Percentiles rank a stretch among this genome's conserved stretches.
Conservation (phyloP, 2,329 filamentous ascomycete genomes). For the Atkinsonella texensis region DNA sequence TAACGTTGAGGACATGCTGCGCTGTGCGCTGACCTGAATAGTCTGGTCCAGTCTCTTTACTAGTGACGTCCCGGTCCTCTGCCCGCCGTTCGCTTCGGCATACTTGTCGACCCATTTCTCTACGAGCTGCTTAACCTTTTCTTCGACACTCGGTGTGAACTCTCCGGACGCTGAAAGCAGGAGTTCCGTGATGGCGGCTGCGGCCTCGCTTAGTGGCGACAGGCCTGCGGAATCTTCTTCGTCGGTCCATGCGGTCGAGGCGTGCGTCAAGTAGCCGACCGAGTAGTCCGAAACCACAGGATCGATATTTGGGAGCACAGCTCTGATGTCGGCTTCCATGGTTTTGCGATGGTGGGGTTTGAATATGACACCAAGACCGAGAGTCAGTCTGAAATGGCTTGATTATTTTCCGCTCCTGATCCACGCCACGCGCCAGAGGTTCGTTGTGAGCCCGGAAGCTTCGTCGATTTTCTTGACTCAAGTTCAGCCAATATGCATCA, state of each 20-base stretch:
- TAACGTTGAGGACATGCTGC: constrained; percentile 92
- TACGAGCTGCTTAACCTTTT: constrained; percentile 70
- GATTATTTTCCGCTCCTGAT: neutral
- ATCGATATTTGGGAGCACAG: constrained; percentile 76
- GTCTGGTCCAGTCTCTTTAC: constrained; percentile 85
- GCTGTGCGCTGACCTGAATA: constrained; percentile 84
- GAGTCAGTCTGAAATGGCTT: neutral
- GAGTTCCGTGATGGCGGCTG: constrained; percentile 72
- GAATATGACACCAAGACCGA: neutral
- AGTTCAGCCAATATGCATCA: neutral
- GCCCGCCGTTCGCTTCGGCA: constrained; percentile 58
- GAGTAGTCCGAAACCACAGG: constrained; percentile 85
- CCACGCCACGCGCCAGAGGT: neutral
- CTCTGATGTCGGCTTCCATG: constrained; percentile 84
- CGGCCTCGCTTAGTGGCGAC: constrained; percentile 75
- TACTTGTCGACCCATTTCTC: constrained; percentile 82
- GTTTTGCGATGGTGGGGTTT: constrained; percentile 5
- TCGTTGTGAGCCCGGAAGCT: too few species aligned
- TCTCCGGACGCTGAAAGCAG: constrained; percentile 89
- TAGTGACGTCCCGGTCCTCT: constrained; percentile 60
- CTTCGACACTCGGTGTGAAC: constrained; percentile 57
- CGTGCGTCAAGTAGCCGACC: constrained; percentile 87
- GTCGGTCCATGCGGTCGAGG: constrained; percentile 74
- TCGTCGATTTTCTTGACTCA: neutral
- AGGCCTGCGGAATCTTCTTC: constrained; percentile 53